phyloP scores from a whole-genome alignment of 148 eudicot genomes.

The Chenopodium quinoa region DNA sequence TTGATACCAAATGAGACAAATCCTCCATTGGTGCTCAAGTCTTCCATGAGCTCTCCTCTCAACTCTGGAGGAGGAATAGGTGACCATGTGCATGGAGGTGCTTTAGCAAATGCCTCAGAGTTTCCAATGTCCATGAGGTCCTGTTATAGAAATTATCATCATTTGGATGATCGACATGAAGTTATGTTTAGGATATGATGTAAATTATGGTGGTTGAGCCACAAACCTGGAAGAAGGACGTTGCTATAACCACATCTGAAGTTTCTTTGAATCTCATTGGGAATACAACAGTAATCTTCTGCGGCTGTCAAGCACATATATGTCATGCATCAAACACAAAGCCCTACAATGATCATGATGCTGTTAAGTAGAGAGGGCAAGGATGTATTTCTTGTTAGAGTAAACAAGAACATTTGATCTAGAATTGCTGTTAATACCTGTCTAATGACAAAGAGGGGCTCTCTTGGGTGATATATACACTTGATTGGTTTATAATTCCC shows the following conservation, averaged over 20 bases:
- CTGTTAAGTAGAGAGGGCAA: neutral
- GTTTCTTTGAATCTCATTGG: conserved; percentile 91
- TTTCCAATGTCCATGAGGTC: conserved; percentile 77
- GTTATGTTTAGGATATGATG: neutral
- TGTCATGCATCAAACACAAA: conserved; percentile 4
- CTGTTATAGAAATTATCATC: conserved; percentile 32
- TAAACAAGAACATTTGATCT: neutral
- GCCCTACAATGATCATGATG: conserved; percentile 14
- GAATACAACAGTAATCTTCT: conserved; percentile 61
- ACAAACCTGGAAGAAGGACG: conserved; percentile 89
- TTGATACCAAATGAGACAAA: conserved; percentile 77
- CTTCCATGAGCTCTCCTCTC: conserved; percentile 72
- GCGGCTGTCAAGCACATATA: conserved; percentile 49
- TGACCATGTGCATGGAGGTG: conserved; percentile 89
- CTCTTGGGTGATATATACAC: conserved; percentile 74
- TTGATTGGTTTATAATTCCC: conserved; percentile 65
- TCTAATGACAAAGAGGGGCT: conserved; percentile 74
- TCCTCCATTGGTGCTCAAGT: conserved; percentile 87
- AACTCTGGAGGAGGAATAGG: conserved; percentile 89
- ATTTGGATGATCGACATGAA: conserved; percentile 3
- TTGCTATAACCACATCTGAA: conserved; percentile 75
- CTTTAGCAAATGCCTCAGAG: conserved; percentile 52
- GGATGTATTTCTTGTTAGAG: neutral
- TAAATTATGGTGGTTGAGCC: conserved; percentile 4
- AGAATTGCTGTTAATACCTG: conserved; percentile 45